Conservation (phyloP, 2,329 filamentous ascomycete species). For the Aspergillus niger region DNA sequence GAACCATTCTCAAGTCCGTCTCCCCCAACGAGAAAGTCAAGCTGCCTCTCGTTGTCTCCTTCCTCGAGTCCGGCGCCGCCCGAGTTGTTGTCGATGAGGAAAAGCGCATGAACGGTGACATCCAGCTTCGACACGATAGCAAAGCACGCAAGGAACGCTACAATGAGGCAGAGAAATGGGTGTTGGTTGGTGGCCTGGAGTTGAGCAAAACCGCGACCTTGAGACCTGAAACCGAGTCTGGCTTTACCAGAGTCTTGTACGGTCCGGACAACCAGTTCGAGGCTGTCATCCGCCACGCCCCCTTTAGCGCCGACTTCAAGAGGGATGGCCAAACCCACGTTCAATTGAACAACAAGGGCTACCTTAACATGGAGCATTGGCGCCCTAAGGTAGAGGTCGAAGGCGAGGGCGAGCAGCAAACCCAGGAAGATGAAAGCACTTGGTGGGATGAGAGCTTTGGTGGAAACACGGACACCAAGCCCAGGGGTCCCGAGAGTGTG, state of each 20-base stretch:
- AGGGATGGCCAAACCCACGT: constrained; percentile 79
- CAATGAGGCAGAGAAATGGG: constrained; percentile 85
- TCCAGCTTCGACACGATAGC: constrained; percentile 83
- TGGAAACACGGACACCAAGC: constrained; percentile 92
- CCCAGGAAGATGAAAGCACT: constrained; percentile 67
- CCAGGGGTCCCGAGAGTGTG: constrained; percentile 89
- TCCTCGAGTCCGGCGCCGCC: constrained; percentile 85
- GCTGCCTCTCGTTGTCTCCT: constrained; percentile 81
- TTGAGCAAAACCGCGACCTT: constrained; percentile 72
- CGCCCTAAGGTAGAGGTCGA: constrained; percentile 74
- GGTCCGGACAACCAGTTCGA: constrained; percentile 75
- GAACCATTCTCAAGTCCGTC: constrained; percentile 78
- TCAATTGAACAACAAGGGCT: constrained; percentile 84
- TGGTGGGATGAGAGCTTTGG: constrained; percentile 99
- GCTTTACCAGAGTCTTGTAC: constrained; percentile 74
- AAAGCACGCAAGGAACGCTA: constrained; percentile 87
- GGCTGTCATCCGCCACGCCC: constrained; percentile 78
- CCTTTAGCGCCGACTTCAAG: constrained; percentile 84
- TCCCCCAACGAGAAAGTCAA: constrained; percentile 68
- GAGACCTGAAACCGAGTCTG: constrained; percentile 64
- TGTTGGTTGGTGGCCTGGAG: constrained; percentile 77
- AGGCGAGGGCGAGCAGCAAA: constrained; percentile 53
- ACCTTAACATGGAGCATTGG: constrained; percentile 96
- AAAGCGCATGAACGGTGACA: constrained; percentile 82
- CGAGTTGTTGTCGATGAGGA: constrained; percentile 91